Conservation (phyloP, 139 green algal genomes). For the Tetraselmis striata region DNA sequence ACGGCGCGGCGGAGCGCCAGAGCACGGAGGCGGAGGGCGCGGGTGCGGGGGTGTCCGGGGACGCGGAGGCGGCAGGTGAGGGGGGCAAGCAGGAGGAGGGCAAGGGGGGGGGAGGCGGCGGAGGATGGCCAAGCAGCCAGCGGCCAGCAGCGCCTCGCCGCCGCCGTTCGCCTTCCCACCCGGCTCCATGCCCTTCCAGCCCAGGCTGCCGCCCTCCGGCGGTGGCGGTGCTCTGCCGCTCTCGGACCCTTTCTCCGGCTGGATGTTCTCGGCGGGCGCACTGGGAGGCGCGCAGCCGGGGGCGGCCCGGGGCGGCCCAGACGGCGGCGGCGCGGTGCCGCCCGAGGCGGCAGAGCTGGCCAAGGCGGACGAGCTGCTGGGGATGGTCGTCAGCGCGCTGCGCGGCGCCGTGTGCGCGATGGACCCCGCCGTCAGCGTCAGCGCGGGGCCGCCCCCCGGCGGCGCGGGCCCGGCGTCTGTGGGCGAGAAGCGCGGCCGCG, state of each 20-base stretch:
- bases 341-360: background rate
- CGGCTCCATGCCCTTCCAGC: background rate
- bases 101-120: background rate
- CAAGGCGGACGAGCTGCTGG: conserved; percentile 34
- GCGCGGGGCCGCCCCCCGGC: background rate
- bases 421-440: conserved; percentile 17
- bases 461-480: background rate
- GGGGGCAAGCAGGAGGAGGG: background rate
- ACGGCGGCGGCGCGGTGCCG: background rate
- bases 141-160: background rate
- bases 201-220: background rate
- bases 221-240: background rate
- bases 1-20: background rate
- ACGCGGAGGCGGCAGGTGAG: background rate
- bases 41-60: background rate
- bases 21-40: background rate
- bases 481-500: background rate
- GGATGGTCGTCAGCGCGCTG: conserved; percentile 36
- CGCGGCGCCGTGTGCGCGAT: conserved; percentile 16
- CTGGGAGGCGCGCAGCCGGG: background rate
- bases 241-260: background rate
- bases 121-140: background rate
- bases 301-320: background rate
- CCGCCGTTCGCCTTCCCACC: background rate
- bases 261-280: background rate